A percentile compares a stretch with the other conserved stretches of the same genome.
phyloP scores from a whole-genome alignment of 2,329 filamentous ascomycete genomes.

The Penicillium olsonii region DNA sequence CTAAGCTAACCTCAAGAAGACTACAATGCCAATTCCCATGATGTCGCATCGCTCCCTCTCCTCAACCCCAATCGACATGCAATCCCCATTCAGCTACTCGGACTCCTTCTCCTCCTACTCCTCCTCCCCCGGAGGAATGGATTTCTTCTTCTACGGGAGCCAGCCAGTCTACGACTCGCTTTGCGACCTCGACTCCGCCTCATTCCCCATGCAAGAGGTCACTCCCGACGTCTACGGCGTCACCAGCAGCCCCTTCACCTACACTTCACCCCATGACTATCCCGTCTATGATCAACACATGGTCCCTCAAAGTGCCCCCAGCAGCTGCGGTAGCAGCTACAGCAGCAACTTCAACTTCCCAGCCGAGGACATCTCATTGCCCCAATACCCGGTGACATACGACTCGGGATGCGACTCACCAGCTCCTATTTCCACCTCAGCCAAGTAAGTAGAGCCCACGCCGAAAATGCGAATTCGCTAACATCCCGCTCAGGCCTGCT shows the following conservation, averaged over 20 bases:
- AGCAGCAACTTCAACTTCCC: constrained; percentile 17
- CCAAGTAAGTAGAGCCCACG: constrained; percentile 26
- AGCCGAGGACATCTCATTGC: constrained; percentile 20
- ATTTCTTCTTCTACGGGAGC: constrained; percentile 26
- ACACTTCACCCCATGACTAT: constrained; percentile 13
- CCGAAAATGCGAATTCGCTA: neutral
- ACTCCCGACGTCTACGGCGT: constrained; percentile 19
- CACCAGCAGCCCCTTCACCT: constrained; percentile 24
- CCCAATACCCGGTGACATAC: constrained; percentile 14
- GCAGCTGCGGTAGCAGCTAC: constrained; percentile 21
- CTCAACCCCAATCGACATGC: constrained; percentile 19
- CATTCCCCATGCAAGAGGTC: constrained; percentile 19
- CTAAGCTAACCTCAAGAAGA: constrained; percentile 13
- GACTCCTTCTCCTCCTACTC: constrained; percentile 25
- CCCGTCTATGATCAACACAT: constrained; percentile 24
- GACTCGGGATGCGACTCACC: constrained; percentile 22
- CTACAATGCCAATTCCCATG: constrained; percentile 14
- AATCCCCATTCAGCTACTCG: constrained; percentile 21
- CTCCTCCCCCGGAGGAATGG: constrained; percentile 25
- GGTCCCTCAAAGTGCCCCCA: constrained; percentile 29
- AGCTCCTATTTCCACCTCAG: constrained; percentile 12
- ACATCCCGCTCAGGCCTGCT: constrained; percentile 22
- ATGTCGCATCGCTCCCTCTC: constrained; percentile 2
- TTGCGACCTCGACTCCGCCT: constrained; percentile 17
- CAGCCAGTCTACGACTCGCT: constrained; percentile 22